Evolutionary conservation across 768 basidiomycete genomes (phyloP).

Genomic region (Collybia sp.): DNA sequence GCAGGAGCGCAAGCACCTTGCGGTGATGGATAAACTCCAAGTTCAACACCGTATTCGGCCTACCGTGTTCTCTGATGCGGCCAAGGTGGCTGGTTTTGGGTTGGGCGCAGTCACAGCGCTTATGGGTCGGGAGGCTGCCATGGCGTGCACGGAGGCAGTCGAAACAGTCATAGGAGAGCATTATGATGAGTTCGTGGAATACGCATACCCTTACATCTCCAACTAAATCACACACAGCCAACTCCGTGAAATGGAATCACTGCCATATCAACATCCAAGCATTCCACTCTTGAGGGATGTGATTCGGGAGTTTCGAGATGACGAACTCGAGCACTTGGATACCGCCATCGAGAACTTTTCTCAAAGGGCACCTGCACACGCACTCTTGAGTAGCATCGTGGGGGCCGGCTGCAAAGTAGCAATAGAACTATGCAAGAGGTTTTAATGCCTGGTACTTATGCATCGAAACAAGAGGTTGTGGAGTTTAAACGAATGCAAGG

Average conservation of each 20-base stretch:
- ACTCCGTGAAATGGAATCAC: slow-evolving; percentile 63
- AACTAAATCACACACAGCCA: slow-evolving; percentile 49
- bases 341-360: slow-evolving; percentile 85
- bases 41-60: slow-evolving; percentile 82
- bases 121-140: slow-evolving; percentile 89
- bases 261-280: slow-evolving; percentile 71
- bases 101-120: slow-evolving; percentile 83
- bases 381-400: slow-evolving; percentile 79
- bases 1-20: slow-evolving; percentile 88
- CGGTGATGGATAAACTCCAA: slow-evolving; percentile 82
- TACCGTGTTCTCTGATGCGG: slow-evolving; percentile 77
- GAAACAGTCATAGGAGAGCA: slow-evolving; percentile 98
- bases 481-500: too few species aligned
- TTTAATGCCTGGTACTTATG: slow-evolving; percentile 36
- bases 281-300: slow-evolving; percentile 68
- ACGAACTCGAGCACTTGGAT: slow-evolving; percentile 92
- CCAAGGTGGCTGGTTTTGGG: slow-evolving; percentile 83
- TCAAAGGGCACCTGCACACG: slow-evolving; percentile 89
- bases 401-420: slow-evolving; percentile 86
- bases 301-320: slow-evolving; percentile 84
- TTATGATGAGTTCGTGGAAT: slow-evolving; percentile 85
- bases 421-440: slow-evolving; percentile 82
- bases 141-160: slow-evolving; percentile 98
- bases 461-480: too few species aligned
- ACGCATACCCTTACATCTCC: slow-evolving; percentile 6